Conservation (phyloP, 2,329 filamentous ascomycete genomes). For the Arthrinium puccinioides region DNA sequence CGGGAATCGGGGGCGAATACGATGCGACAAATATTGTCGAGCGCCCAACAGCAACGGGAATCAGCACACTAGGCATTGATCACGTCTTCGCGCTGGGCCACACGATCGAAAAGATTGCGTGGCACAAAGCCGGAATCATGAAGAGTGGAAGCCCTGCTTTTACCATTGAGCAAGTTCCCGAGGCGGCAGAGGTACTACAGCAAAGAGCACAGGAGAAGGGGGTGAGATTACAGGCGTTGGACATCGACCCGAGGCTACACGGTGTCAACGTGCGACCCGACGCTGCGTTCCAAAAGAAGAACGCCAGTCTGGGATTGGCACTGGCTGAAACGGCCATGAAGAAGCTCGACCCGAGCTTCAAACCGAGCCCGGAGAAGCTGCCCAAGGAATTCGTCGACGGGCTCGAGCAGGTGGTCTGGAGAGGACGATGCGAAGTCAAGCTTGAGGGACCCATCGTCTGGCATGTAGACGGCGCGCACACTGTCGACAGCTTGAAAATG, state of each 20-base stretch:
- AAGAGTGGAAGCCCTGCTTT: conserved; percentile 53
- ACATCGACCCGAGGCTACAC: conserved; percentile 36
- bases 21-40: conserved; percentile 63
- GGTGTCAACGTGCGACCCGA: conserved; percentile 42
- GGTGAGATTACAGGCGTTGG: conserved; percentile 38
- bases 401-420: conserved; percentile 66
- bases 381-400: conserved; percentile 63
- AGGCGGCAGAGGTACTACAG: conserved; percentile 36
- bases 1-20: conserved; percentile 59
- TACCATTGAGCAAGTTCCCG: conserved; percentile 43
- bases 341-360: conserved; percentile 31
- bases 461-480: conserved; percentile 93
- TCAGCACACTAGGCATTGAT: conserved; percentile 63
- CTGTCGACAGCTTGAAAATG: conserved; percentile 77
- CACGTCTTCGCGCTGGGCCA: conserved; percentile 57
- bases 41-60: conserved; percentile 48
- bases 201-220: conserved; percentile 45
- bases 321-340: conserved; percentile 42
- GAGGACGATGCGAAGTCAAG: conserved; percentile 68
- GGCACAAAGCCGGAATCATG: conserved; percentile 70
- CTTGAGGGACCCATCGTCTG: conserved; percentile 55
- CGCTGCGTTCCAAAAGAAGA: conserved; percentile 51
- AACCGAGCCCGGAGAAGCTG: conserved; percentile 26
- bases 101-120: conserved; percentile 59
- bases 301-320: conserved; percentile 41